Evolutionary conservation across 164 flowering plant species (phyloP).

Genomic region (Nymphaea colorata): DNA sequence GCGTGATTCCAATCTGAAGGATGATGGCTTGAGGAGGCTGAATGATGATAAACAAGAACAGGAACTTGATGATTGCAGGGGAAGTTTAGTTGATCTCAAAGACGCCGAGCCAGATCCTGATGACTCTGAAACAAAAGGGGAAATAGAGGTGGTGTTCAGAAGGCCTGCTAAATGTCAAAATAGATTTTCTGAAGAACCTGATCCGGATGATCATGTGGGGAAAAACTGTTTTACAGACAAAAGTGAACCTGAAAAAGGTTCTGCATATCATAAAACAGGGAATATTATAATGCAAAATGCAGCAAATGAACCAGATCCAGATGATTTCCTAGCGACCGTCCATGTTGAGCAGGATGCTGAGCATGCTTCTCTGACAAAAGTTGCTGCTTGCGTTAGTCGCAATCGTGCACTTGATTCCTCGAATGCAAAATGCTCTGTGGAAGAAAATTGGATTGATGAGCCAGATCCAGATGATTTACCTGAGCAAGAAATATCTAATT

Average conservation of each 20-base stretch:
- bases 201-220: constrained; percentile 20
- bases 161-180: background rate
- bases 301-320: constrained; percentile 13
- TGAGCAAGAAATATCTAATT: background rate
- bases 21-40: background rate
- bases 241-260: background rate
- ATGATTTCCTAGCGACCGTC: constrained; percentile 8
- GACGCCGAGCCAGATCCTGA: constrained; percentile 13
- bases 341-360: constrained; percentile 1
- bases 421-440: background rate
- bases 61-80: constrained; percentile 2
- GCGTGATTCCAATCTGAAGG: background rate
- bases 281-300: background rate
- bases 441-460: constrained; percentile 7
- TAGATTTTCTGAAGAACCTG: constrained; percentile 18
- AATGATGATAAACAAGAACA: background rate
- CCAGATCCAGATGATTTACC: constrained; percentile 29
- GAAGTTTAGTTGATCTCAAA: no score
- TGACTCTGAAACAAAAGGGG: constrained; percentile 7
- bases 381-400: background rate
- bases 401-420: background rate
- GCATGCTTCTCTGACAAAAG: background rate
- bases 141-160: background rate
- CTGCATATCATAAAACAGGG: background rate
- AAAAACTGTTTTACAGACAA: background rate